phyloP scores from a whole-genome alignment of 2,329 filamentous ascomycete genomes.

The Elsinoe fawcettii region DNA sequence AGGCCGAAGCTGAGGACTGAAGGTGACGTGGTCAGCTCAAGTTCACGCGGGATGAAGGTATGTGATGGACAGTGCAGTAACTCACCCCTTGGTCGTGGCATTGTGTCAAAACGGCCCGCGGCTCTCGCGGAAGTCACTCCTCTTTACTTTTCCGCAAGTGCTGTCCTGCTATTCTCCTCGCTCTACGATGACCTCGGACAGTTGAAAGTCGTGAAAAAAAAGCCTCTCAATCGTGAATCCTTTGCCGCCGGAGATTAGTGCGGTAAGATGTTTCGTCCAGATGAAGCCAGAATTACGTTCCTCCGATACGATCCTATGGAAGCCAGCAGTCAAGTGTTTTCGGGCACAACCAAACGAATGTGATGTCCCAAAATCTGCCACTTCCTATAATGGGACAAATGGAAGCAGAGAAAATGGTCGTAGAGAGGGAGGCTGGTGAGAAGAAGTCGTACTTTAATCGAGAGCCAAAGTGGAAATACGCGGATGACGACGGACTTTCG shows the following conservation, averaged over 20 bases:
- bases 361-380: background rate
- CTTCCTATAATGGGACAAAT: background rate
- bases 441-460: background rate
- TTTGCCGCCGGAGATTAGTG: conserved; percentile 2
- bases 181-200: background rate
- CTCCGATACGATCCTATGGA: background rate
- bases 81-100: conserved; percentile 16
- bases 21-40: conserved; percentile 4
- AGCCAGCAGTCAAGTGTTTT: background rate
- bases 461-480: background rate
- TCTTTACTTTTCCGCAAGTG: conserved; percentile 1
- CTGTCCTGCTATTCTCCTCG: background rate
- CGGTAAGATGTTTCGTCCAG: background rate
- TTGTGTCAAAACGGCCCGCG: conserved; percentile 14
- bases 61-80: conserved; percentile 1
- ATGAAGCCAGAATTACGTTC: conserved; percentile 10
- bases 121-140: background rate
- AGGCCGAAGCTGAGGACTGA: conserved; percentile 15
- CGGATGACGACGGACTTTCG: conserved; percentile 7
- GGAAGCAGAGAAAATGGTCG: background rate
- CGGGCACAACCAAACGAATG: conserved; percentile 1
- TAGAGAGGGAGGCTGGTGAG: background rate
- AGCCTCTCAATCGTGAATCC: background rate
- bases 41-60: background rate
- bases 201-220: background rate